phyloP scores from a whole-genome alignment of 305 asterid species.

The Solanum hybrid region DNA sequence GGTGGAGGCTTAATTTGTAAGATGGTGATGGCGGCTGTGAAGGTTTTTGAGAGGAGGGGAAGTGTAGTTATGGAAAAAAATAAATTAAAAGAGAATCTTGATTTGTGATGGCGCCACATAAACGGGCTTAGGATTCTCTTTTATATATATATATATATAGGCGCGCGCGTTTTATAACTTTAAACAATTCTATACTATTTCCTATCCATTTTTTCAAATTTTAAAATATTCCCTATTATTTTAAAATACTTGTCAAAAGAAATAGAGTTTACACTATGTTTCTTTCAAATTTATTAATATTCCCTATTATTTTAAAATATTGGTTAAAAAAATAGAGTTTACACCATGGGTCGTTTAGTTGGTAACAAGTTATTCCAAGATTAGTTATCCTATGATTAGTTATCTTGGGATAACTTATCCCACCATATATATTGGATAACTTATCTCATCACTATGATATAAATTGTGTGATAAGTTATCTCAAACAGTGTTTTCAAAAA shows the following conservation, averaged over 20 bases:
- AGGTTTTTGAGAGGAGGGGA: neutral
- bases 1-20: neutral
- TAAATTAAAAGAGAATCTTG: too few relatives aligned
- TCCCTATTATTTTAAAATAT: neutral
- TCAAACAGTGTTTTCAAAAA: too few relatives aligned
- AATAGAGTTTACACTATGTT: neutral
- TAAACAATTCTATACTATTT: neutral
- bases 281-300: neutral
- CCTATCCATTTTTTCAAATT: neutral
- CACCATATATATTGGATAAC: too few relatives aligned
- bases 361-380: too few relatives aligned
- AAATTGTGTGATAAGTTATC: too few relatives aligned
- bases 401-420: too few relatives aligned
- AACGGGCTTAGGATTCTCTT: fast-evolving
- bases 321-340: neutral
- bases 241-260: neutral
- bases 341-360: neutral
- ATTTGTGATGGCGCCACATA: neutral
- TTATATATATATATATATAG: too few relatives aligned
- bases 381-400: too few relatives aligned
- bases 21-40: too few relatives aligned
- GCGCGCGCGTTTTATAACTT: neutral
- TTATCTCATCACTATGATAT: too few relatives aligned
- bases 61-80: too few relatives aligned
- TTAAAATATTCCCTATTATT: neutral